Conservation (phyloP, 805 yeast genomes). For the Wickerhamiella musiphila region DNA sequence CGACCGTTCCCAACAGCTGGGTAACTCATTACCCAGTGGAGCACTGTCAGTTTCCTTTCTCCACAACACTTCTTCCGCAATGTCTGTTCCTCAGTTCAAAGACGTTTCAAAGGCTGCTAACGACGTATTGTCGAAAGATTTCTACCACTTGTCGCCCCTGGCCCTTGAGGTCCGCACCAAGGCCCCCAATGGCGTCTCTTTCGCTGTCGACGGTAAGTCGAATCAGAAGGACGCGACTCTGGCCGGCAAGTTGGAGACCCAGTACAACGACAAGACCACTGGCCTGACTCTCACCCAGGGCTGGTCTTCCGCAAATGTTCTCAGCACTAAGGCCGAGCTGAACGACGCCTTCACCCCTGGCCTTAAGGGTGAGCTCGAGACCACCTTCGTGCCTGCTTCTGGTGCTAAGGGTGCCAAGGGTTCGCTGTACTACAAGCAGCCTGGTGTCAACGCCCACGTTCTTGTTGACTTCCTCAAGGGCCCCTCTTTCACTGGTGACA, state of each 20-base stretch:
- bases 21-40: background rate
- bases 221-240: conserved; percentile 63
- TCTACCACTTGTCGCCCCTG: conserved; percentile 81
- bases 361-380: conserved; percentile 78
- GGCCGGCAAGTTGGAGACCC: conserved; percentile 79
- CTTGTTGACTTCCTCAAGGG: conserved; percentile 91
- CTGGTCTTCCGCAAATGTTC: conserved; percentile 86
- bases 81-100: conserved; percentile 82
- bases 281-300: conserved; percentile 93
- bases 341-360: conserved; percentile 88
- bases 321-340: conserved; percentile 86
- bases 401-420: conserved; percentile 69
- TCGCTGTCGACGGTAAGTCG: conserved; percentile 83
- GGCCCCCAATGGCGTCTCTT: conserved; percentile 93
- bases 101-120: conserved; percentile 87
- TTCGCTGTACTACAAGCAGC: conserved; percentile 81
- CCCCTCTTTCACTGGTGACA: conserved; percentile 88
- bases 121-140: conserved; percentile 78
- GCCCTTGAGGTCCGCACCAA: conserved; percentile 76
- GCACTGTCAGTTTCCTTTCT: background rate
- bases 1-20: too few species aligned
- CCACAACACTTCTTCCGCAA: conserved; percentile 13
- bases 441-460: conserved; percentile 83
- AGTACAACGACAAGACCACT: conserved; percentile 78
- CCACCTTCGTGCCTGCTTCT: conserved; percentile 73